These are phyloP conservation scores for Fraxinus albicans DNA, from an alignment of 305 asterid genomes.

Conservation along the genomic window DNA sequence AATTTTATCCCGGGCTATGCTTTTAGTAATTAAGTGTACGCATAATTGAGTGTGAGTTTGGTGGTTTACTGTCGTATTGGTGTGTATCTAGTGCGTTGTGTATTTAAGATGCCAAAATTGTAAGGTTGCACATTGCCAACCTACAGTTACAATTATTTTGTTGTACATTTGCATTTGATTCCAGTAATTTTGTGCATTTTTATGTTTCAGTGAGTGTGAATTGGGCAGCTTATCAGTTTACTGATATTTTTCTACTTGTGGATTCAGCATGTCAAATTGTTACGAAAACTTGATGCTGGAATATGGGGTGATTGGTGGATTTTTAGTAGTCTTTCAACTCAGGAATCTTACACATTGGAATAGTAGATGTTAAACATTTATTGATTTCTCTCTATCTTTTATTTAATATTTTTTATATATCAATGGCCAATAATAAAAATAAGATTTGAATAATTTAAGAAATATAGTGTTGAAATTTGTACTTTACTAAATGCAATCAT, in stretches of 20 bases:
- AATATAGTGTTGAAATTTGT: not conserved
- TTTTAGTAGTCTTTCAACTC: not conserved
- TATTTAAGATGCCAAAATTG: not conserved
- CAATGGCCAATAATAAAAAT: not conserved
- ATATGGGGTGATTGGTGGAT: not conserved
- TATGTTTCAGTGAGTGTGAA: not conserved
- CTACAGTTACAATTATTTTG: not conserved
- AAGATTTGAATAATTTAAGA: not conserved
- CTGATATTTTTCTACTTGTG: not conserved
- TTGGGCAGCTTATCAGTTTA: not conserved
- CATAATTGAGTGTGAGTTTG: constrained; percentile 9
- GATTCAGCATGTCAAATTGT: not conserved
- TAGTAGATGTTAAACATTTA: not conserved
- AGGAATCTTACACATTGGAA: not conserved
- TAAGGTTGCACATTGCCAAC: not conserved
- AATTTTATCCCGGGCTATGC: not conserved
- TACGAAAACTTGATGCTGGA: not conserved
- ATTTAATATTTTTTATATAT: not conserved
- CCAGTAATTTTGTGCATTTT: not conserved
- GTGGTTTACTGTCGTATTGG: not conserved
- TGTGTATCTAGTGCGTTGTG: not conserved
- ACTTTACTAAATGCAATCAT: not conserved
- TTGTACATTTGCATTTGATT: not conserved
- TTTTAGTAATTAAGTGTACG: not conserved
- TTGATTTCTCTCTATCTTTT: not conserved